Evolutionary conservation across 2,329 filamentous ascomycete species (phyloP), one percentile per base, ranked within the genome.

Genomic region (Ilyonectria sp.): DNA sequence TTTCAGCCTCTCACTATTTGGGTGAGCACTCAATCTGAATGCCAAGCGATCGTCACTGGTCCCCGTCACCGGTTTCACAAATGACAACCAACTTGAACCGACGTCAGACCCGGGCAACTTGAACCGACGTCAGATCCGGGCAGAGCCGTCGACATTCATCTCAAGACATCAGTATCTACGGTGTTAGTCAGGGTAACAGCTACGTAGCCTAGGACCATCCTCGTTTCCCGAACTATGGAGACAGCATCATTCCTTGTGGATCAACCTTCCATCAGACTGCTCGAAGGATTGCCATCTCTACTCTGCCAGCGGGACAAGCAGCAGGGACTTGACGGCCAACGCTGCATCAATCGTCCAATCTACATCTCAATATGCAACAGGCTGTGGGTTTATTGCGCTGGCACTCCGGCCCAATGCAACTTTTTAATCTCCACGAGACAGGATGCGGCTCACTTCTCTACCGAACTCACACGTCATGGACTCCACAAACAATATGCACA

Each of bases 301-400:
- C 35, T 7, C 23, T 43, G 35, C 13, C 21, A 26, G 8, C 37
- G 19, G 31, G 31, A 33, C 31, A 9, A 11, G 31, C 11, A 33
- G 31, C 31, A 33, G 11, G 49, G 40, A 40, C 15, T n/a, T n/a
- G 21, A 11, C 49, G 9, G 15, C 8, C 15, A n/a, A 19, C 10
- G 8, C 40, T 31, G 52, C 19, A 23, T 17, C 46, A 49, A 21
- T 10, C 35, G 29, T 61, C 59, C 59, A 50, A 40, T 35, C 52
- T 64, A 33, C 57, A 65, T 65, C 50, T 55, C 56, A 44, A 37
- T 59, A 29, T 65, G 62, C 59, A 37, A 56, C 56, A 50, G 17
- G 19, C 47, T 65, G 43, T 43, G 43, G 49, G 49, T 55, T 29
- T 29, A 9, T 10, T 49, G 8, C 8, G 15, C 46, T 49, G 11